Conservation (phyloP, 257 asterid species). For the Solanum etuberosum region DNA sequence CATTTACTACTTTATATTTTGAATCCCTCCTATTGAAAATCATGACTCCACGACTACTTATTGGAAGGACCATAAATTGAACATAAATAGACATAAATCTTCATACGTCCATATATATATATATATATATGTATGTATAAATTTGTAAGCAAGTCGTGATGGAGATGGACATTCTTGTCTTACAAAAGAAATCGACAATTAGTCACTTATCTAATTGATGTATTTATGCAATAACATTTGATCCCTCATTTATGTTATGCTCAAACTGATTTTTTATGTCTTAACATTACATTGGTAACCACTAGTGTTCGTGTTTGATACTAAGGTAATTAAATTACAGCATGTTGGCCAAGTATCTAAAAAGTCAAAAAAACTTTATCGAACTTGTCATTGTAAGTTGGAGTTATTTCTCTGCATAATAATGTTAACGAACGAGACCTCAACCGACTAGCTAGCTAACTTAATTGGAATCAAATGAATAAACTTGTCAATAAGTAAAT, state of each 20-base stretch:
- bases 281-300: background rate
- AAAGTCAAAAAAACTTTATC: background rate
- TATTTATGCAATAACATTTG: background rate
- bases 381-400: background rate
- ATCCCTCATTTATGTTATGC: background rate
- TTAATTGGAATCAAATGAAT: background rate
- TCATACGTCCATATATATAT: background rate
- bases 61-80: too few relatives aligned
- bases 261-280: background rate
- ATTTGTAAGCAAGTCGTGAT: background rate
- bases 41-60: background rate
- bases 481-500: background rate
- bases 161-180: background rate
- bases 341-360: background rate
- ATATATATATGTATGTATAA: background rate
- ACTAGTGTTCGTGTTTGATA: background rate
- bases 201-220: background rate
- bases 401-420: background rate
- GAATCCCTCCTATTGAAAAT: background rate
- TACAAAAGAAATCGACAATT: background rate
- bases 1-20: background rate
- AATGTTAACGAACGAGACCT: background rate
- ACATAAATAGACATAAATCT: background rate
- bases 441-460: background rate
- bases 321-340: background rate